These are phyloP conservation scores for Penicillium decumbens DNA, from an alignment of 2,329 filamentous ascomycete species.

Conservation along the genomic window DNA sequence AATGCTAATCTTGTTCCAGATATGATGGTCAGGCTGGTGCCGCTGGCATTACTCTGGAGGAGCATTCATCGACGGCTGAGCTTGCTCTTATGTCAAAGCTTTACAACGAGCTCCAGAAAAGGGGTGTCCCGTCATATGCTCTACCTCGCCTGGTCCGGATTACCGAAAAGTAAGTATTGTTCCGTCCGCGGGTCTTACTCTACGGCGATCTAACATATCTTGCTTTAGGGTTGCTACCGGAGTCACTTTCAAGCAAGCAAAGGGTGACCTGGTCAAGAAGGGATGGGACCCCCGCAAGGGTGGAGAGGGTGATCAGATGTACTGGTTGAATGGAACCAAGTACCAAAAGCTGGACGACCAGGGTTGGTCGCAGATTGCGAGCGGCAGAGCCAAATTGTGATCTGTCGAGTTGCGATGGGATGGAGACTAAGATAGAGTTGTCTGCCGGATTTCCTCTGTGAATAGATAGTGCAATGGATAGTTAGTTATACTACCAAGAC, in stretches of 20 bases:
- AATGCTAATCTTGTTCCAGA: constrained; percentile 21
- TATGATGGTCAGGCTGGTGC: constrained; percentile 50
- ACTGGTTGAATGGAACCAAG: constrained; percentile 42
- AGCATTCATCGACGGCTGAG: constrained; percentile 27
- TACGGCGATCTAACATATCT: background rate
- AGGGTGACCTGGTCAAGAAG: constrained; percentile 43
- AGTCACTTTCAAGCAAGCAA: constrained; percentile 51
- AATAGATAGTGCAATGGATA: background rate
- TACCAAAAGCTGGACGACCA: constrained; percentile 39
- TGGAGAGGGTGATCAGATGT: constrained; percentile 37
- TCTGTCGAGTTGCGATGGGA: background rate
- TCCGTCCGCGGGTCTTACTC: background rate
- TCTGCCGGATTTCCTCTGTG: background rate
- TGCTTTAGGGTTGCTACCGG: constrained; percentile 40
- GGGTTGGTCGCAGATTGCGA: constrained; percentile 43
- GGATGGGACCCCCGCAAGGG: constrained; percentile 37
- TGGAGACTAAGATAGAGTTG: background rate
- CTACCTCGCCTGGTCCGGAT: constrained; percentile 47
- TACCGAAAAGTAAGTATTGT: constrained; percentile 39
- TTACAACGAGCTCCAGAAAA: constrained; percentile 38
- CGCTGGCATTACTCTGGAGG: constrained; percentile 44
- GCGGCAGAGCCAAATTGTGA: constrained; percentile 43
- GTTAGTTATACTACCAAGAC: no score
- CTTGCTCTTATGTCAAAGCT: constrained; percentile 37
- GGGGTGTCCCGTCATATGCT: constrained; percentile 46